Base-by-base conservation (phyloP, 2,329 filamentous ascomycete genomes). In the Fusarium sp. region DNA sequence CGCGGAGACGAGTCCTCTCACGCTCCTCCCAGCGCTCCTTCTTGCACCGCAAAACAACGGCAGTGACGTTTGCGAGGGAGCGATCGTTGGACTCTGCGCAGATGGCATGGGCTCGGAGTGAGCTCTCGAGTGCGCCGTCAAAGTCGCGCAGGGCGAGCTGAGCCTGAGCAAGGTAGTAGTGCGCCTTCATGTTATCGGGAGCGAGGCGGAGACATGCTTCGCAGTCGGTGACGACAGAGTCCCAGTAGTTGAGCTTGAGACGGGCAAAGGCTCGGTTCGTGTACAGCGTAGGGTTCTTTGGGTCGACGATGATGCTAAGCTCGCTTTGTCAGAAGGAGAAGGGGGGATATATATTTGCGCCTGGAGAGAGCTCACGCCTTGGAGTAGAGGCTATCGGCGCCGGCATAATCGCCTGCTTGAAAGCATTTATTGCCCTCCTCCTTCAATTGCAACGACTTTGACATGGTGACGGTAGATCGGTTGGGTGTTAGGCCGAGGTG, bases 191-290 rank as follows among this genome's bases (percentile, higher is more conserved):
- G 77, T 89, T 91, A 9, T 76, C 62, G 5, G 88, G 86, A 31
- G 90, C 85, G 7, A 97, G 87, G 68, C 90, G 87, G 59, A 98
- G 91, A 73, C 93, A 94, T 61, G 90, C 87, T 62, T 92, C 83
- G 80, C 95, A 96, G 83, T 98, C 95, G 69, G 90, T 86, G 72
- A 96, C 92, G 58, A 93, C 94, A 11, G 88, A 91, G 34, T 93
- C 89, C 90, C 92, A 97, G 76, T 90, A 87, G 69, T 88, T 84
- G 24, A 97, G 88, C 83, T 93, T 93, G 67, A 96, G 87, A 45
- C 95, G 90, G 5, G 93, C 91, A 84, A 98, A 93, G 61, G 95
- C 94, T 63, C 95, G 93, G 84, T 98, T 98, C 42, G 94, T 96
- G 84, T 95, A 98, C 60, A 98, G 89, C 34, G 93, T 87, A 2